A percentile compares a stretch with the other conserved stretches of the same genome.
Evolutionary conservation across 2,329 filamentous ascomycete genomes (phyloP).

Genomic region (Paraphaeosphaeria minitans): DNA sequence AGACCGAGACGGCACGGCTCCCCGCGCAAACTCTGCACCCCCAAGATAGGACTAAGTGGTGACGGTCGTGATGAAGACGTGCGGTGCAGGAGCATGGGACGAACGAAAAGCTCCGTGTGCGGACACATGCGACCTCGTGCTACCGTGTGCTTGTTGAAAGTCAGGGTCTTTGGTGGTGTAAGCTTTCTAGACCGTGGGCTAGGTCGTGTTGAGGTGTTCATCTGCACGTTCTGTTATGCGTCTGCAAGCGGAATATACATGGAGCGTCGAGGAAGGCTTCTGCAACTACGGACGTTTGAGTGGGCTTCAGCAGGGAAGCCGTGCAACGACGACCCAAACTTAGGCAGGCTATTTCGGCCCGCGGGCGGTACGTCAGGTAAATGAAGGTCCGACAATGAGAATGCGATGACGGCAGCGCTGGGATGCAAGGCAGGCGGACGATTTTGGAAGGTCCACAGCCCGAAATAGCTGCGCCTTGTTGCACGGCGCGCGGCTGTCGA

Average conservation of each 20-base stretch:
- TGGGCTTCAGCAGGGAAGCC: background rate
- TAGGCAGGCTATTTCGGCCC: background rate
- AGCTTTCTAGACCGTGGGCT: background rate
- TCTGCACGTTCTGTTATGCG: background rate
- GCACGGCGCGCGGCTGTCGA: constrained; percentile 7
- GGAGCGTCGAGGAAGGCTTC: background rate
- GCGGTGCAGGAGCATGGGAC: background rate
- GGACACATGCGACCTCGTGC: background rate
- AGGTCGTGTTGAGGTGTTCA: background rate
- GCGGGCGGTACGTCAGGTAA: constrained; percentile 2
- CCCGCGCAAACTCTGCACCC: too few species aligned
- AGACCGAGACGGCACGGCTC: too few species aligned
- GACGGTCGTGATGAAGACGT: background rate
- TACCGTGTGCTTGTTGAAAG: background rate
- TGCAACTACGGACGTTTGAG: constrained; percentile 13
- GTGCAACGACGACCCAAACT: background rate
- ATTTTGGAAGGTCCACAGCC: background rate
- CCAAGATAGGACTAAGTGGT: too few species aligned
- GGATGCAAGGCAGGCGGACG: background rate
- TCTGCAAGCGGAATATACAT: background rate
- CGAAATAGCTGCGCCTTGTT: constrained; percentile 7
- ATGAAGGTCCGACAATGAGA: background rate
- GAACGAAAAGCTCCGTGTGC: background rate
- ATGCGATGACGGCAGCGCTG: too few species aligned
- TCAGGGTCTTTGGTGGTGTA: background rate